Base-by-base conservation (phyloP, 169 alveolate genomes). In the Besnoitia besnoiti region DNA sequence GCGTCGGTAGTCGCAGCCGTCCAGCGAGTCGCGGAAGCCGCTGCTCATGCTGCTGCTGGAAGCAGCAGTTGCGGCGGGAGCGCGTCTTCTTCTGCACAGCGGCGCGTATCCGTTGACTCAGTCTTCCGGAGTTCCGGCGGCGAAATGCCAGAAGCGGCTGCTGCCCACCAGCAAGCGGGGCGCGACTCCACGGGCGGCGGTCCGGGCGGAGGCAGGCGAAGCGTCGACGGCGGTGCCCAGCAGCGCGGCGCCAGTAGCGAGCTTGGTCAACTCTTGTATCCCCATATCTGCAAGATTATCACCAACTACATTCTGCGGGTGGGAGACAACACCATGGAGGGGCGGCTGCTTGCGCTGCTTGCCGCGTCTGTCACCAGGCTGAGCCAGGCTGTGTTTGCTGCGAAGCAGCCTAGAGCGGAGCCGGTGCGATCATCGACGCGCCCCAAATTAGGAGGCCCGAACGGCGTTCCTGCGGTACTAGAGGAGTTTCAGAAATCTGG, bases 251-350 rank as follows among this genome's bases (percentile, higher is more conserved):
- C 87, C 14, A 7, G 14, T 0, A 0, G 3, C 37, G 87, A 77
- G 47, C 59, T 37, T 16, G 87, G 19, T 12, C 50, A 35, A 44
- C 35, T 39, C 40, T 35, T 42, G n/a, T 27, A 42, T 10, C 50
- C 61, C 5, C 61, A 37, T 40, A 40, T 39, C 8, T 40, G 40
- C 55, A 42, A 42, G 46, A 73, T 73, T 42, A 37, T 89, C 35
- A 90, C 93, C 50, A 90, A 90, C 55, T 90, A 90, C 42, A 47
- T 85, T 12, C 90, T 90, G n/a, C 67, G 87, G 39, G 0, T 90
- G 42, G 93, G 93, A n/a, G 93, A 90, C 75, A 59, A 47, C 30
- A 73, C 84, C 14, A 82, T 90, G 82, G 93, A 90, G 51, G 93
- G 93, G 14, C 85, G 73, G 37, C 85, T 35, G 16, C 90, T 42